Percentiles rank a stretch among this genome's conserved stretches.
Evolutionary conservation across 306 rosid genomes (phyloP).

Genomic region (Albizia julibrissin): DNA sequence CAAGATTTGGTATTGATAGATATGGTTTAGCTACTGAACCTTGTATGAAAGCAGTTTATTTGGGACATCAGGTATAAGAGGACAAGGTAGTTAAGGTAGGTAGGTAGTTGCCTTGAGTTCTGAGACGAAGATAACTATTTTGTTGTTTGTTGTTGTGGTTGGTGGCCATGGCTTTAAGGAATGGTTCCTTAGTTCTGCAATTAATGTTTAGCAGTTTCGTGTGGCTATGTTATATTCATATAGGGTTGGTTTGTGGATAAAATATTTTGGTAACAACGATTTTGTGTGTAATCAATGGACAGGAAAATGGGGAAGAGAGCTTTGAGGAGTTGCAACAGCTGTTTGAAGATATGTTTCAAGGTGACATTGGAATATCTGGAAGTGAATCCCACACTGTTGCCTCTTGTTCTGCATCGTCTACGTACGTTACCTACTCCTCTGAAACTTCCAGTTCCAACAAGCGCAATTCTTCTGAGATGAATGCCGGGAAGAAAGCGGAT

Average conservation of each 20-base stretch:
- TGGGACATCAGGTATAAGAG: background rate
- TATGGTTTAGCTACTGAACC: background rate
- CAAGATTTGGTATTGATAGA: background rate
- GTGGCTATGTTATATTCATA: background rate
- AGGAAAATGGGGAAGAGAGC: conserved; percentile 80
- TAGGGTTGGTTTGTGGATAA: background rate
- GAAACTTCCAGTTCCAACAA: conserved; percentile 59
- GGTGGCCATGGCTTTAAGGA: background rate
- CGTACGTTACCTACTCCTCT: conserved; percentile 35
- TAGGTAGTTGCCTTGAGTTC: background rate
- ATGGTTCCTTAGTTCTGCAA: background rate
- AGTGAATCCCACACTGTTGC: conserved; percentile 29
- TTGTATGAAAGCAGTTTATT: background rate
- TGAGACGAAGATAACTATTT: background rate
- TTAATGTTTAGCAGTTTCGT: background rate
- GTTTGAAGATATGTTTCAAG: conserved; percentile 81
- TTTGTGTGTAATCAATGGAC: background rate
- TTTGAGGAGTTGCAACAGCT: conserved; percentile 84
- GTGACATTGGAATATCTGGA: conserved; percentile 43
- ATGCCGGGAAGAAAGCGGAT: conserved; percentile 38
- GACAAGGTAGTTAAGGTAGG: background rate
- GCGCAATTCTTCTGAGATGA: conserved; percentile 62
- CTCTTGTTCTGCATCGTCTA: conserved; percentile 48
- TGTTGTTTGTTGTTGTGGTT: background rate
- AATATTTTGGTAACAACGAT: background rate